Evolutionary conservation across 2,329 filamentous ascomycete species (phyloP), one percentile per base, ranked within the genome.

Genomic region (Corynespora cassiicola): DNA sequence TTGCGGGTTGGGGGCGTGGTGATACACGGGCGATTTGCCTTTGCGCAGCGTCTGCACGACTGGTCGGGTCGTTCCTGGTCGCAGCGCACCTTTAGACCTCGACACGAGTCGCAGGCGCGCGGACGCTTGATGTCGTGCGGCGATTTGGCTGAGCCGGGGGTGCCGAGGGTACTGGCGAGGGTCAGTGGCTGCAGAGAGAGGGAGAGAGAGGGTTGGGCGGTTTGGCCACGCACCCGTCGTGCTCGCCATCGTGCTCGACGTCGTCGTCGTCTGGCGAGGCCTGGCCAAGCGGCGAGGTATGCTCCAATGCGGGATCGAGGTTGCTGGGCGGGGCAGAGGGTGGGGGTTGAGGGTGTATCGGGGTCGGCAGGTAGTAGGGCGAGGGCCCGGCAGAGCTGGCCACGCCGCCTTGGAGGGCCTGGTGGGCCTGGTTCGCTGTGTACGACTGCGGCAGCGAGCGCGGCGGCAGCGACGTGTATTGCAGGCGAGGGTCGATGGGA

Each of bases 1-100:
- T 95, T 95, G 25, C 89, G 71, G 10, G 76, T 82, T 1, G 82
- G 88, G 47, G 84, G 81, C 1, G 89, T 95, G 46, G 66, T 70
- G 32, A 69, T 60, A 45, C 90, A 95, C 47, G 77, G 76, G 23
- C 90, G 77, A n/a, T 84, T 82, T 3, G 89, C 87, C 70, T 95
- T 95, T 33, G 81, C 80, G 65, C 90, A 96, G 49, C 90, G 81
- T 64, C 69, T 72, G 46, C 75, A 78, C 4, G 74, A 68, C 4
- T 82, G 82, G 16, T 85, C 80, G 3, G 76, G 75, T 24, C 84
- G 75, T 51, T 90, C 86, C 16, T 87, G 85, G 60, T 95, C 90
- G 71, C 90, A 96, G 52, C 89, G 86, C 43, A 95, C 90, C 36
- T 68, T 75, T 47, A 76, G 50, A 6, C 70, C 71, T 32, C 73